Evolutionary conservation across 257 asterid genomes (phyloP).

Genomic region (Solanum verrucosum): DNA sequence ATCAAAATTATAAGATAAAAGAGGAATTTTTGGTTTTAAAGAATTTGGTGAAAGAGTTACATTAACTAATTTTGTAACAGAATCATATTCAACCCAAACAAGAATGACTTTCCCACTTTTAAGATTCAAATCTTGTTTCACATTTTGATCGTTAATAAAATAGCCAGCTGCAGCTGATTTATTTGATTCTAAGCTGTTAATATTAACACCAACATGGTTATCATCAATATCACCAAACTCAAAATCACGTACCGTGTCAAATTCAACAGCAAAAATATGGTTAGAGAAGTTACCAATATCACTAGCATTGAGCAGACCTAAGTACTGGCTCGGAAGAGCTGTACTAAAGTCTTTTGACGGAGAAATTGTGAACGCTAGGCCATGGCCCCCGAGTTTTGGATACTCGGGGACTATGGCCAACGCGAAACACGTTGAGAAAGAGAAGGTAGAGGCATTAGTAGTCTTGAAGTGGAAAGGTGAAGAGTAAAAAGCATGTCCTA

Average conservation of each 20-base stretch:
- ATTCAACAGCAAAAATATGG: slow-evolving; percentile 59
- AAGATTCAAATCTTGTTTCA: slow-evolving; percentile 22
- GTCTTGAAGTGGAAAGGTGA: slow-evolving; percentile 36
- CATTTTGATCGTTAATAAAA: slow-evolving; percentile 8
- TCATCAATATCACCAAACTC: slow-evolving; percentile 47
- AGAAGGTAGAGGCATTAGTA: slow-evolving; percentile 12
- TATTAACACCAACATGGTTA: slow-evolving; percentile 48
- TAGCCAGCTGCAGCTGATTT: slow-evolving; percentile 37
- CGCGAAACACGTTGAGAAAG: slow-evolving; percentile 57
- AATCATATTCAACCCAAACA: slow-evolving; percentile 64
- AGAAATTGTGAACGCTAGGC: slow-evolving; percentile 44
- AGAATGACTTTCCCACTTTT: slow-evolving; percentile 33
- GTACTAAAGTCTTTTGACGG: slow-evolving; percentile 18
- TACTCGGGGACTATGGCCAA: slow-evolving; percentile 50
- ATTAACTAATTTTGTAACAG: slow-evolving; percentile 17
- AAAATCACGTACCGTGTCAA: slow-evolving; percentile 57
- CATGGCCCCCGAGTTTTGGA: slow-evolving; percentile 56
- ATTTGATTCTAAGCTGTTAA: slow-evolving; percentile 37
- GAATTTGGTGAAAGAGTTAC: slow-evolving; percentile 44
- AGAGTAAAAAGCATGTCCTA: slow-evolving; percentile 49
- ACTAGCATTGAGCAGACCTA: slow-evolving; percentile 49
- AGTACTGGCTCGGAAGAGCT: slow-evolving; percentile 49
- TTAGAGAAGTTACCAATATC: slow-evolving; percentile 38
- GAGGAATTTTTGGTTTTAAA: slow-evolving; percentile 33
- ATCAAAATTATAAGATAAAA: slow-evolving; percentile 30